Base-by-base conservation (phyloP, 176 grass and related monocot genomes). In the Areca catechu region DNA sequence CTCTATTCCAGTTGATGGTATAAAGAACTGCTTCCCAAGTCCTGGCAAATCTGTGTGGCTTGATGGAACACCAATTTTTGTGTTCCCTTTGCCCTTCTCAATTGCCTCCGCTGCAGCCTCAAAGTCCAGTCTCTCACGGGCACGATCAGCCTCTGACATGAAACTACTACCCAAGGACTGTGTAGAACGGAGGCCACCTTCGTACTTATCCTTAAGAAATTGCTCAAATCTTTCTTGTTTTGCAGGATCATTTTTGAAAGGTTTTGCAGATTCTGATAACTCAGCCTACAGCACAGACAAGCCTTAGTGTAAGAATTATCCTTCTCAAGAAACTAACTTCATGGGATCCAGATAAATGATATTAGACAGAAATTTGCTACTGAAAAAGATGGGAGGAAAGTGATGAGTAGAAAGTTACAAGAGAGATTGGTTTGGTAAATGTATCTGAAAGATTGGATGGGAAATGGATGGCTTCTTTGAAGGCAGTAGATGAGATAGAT, bases 171-270 rank as follows among this genome's bases (percentile, higher is more conserved):
- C 50, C 53, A 69, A 37, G 74, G 25, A 17, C 71, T 78, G 74
- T 60, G 71, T 76, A 57, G 80, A n/a, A 4, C 91, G 82, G 22
- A 97, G 75, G 65, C 86, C 92, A 27, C 92, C 92, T 58, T 85
- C 34, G 61, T 88, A 91, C 61, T 97, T 97, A 9, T 97, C 92
- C 65, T 71, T 91, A 34, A 97, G 75, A 71, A 91, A 97, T 60
- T 82, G 74, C 67, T 97, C 83, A 87, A 91, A 97, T 20, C 92
- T 88, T 60, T 75, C 83, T 79, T 91, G 80, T 67, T 88, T 97
- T 21, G 75, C 80, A 74, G 78, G 83, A 72, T 97, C 86, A 55
- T 84, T 72, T 67, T 62, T 88, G 61, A 97, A 97, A 76, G 86
- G 77, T 76, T 77, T 88, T 76, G 65, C 76, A 70, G 70, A 82